Evolutionary conservation across 768 basidiomycete species (phyloP).

Genomic region (Aureoboletus auriporus): DNA sequence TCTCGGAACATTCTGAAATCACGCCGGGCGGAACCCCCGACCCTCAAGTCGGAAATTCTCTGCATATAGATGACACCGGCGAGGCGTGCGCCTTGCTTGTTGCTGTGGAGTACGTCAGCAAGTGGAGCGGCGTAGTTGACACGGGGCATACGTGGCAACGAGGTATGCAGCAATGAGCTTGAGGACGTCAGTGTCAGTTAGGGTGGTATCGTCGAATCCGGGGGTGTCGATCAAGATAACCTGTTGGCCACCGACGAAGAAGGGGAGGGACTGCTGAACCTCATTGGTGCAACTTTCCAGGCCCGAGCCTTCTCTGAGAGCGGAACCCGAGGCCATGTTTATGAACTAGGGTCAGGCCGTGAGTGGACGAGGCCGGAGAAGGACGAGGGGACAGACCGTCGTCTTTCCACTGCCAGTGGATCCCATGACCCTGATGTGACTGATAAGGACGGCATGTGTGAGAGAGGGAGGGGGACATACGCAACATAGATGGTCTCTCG

Average conservation of each 20-base stretch:
- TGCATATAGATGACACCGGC: conserved; percentile 53
- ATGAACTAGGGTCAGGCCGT: conserved; percentile 30
- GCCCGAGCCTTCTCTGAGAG: conserved; percentile 29
- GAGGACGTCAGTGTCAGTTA: conserved; percentile 48
- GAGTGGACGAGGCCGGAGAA: not conserved
- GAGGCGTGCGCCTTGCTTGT: conserved; percentile 35
- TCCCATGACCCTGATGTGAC: conserved; percentile 30
- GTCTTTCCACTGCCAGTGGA: conserved; percentile 34
- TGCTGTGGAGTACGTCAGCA: conserved; percentile 22
- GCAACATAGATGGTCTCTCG: conserved; percentile 26
- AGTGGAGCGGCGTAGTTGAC: not conserved
- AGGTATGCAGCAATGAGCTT: conserved; percentile 44
- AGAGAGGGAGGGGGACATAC: conserved; percentile 16
- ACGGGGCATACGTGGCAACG: conserved; percentile 26
- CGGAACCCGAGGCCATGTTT: conserved; percentile 32
- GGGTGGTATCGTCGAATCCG: conserved; percentile 54
- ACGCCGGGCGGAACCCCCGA: conserved; percentile 44
- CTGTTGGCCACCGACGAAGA: conserved; percentile 27
- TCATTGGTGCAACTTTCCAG: conserved; percentile 35
- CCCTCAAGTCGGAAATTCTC: conserved; percentile 45
- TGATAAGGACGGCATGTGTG: conserved; percentile 21
- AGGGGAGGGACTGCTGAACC: conserved; percentile 27
- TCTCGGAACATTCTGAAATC: conserved; percentile 50
- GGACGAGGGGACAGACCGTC: conserved; percentile 21
- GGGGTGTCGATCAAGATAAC: conserved; percentile 58